Evolutionary conservation across 768 basidiomycete genomes (phyloP).

Genomic region (Suillus brevipes): DNA sequence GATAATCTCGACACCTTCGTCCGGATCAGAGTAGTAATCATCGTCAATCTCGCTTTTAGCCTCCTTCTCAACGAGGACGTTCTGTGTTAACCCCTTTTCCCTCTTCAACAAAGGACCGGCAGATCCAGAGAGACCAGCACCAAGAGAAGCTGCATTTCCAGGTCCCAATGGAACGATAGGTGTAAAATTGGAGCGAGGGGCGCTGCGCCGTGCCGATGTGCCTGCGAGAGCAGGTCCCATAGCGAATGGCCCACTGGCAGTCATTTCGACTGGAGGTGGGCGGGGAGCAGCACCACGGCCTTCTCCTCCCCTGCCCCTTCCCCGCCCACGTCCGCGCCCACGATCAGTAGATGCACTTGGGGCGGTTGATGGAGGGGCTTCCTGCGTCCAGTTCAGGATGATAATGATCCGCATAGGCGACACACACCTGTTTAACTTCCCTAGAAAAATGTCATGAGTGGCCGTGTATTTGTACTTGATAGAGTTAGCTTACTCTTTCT

Average conservation of each 20-base stretch:
- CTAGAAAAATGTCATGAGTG: conserved; percentile 35
- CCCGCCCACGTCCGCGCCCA: conserved; percentile 49
- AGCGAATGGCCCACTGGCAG: conserved; percentile 83
- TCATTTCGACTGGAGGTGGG: conserved; percentile 67
- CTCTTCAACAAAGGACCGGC: conserved; percentile 52
- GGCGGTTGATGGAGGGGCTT: conserved; percentile 39
- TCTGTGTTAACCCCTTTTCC: conserved; percentile 35
- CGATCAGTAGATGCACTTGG: conserved; percentile 40
- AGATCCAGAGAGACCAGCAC: conserved; percentile 50
- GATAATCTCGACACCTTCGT: conserved; percentile 84
- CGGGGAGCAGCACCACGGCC: conserved; percentile 45
- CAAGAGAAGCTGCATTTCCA: conserved; percentile 38
- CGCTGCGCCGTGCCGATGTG: conserved; percentile 46
- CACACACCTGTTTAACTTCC: conserved; percentile 63
- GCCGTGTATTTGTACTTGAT: conserved; percentile 9
- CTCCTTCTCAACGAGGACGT: conserved; percentile 18
- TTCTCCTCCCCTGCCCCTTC: conserved; percentile 54
- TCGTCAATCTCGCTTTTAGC: conserved; percentile 47
- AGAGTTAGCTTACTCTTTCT: conserved; percentile 58
- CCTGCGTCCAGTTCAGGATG: conserved; percentile 38
- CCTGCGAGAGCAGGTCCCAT: conserved; percentile 79
- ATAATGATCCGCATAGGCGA: background rate
- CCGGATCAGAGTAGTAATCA: conserved; percentile 83
- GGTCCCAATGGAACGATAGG: conserved; percentile 46
- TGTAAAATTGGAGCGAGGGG: conserved; percentile 57